Evolutionary conservation across 352 stramenopile genomes (phyloP).

Genomic region (Globisporangium okanoganense): DNA sequence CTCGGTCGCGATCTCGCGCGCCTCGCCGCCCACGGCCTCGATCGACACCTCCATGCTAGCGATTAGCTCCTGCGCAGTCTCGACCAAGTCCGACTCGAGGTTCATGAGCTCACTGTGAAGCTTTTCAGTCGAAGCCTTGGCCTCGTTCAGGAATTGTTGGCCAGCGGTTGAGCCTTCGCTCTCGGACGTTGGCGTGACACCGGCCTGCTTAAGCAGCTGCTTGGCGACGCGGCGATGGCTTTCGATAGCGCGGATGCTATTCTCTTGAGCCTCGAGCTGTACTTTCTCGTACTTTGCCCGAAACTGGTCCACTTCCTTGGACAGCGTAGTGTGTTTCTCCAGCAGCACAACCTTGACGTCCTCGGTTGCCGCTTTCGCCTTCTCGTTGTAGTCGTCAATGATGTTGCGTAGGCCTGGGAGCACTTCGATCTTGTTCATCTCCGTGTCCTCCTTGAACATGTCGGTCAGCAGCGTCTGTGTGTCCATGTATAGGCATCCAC

Average conservation of each 20-base stretch:
- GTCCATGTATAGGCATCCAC: too few species aligned
- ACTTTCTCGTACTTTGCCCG: constrained; percentile 57
- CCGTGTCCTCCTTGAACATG: constrained; percentile 92
- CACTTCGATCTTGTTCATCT: constrained; percentile 90
- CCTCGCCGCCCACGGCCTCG: constrained; percentile 57
- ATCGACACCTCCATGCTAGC: constrained; percentile 57
- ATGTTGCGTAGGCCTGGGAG: constrained; percentile 87
- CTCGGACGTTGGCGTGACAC: constrained; percentile 22
- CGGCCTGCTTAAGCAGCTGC: constrained; percentile 59
- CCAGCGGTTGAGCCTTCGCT: constrained; percentile 33
- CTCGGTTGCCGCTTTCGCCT: constrained; percentile 75
- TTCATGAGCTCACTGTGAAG: constrained; percentile 88
- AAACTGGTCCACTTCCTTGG: constrained; percentile 60
- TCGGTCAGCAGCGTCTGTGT: constrained; percentile 79
- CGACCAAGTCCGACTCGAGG: constrained; percentile 82
- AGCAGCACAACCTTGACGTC: constrained; percentile 80
- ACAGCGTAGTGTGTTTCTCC: constrained; percentile 57
- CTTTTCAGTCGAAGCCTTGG: constrained; percentile 80
- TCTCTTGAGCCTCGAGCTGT: constrained; percentile 58
- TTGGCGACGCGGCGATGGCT: constrained; percentile 76
- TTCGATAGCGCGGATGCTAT: constrained; percentile 80
- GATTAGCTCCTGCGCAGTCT: constrained; percentile 69
- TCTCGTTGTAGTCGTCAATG: constrained; percentile 89
- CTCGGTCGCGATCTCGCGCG: constrained; percentile 61
- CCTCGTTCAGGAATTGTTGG: constrained; percentile 77